These are phyloP conservation scores for Rehmannia glutinosa DNA, from an alignment of 257 asterid genomes.

Conservation along the genomic window DNA sequence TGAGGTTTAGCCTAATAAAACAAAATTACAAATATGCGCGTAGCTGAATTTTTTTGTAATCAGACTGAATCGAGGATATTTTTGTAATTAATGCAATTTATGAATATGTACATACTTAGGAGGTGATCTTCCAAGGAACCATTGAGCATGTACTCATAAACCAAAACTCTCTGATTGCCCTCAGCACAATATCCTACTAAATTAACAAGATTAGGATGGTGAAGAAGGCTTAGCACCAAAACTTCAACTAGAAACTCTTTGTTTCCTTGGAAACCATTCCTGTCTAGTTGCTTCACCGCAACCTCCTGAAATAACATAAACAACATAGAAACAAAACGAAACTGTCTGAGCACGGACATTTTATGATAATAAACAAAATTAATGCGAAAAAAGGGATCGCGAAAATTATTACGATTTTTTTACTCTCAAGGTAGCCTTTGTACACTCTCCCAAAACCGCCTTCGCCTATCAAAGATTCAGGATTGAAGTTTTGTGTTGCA, in stretches of 20 bases:
- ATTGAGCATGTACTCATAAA: conserved; percentile 46
- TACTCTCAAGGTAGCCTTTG: conserved; percentile 42
- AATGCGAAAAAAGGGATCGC: background rate
- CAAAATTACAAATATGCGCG: too few species aligned
- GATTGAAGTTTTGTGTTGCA: conserved; percentile 50
- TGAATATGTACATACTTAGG: conserved; percentile 26
- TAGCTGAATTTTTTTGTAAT: too few species aligned
- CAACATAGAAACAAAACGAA: background rate
- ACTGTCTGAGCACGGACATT: too few species aligned
- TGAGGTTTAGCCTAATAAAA: too few species aligned
- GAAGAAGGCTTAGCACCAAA: conserved; percentile 46
- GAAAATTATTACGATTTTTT: conserved; percentile 28
- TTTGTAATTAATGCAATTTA: background rate
- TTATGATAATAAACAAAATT: background rate
- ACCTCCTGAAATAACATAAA: conserved; percentile 40
- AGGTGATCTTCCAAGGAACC: conserved; percentile 66
- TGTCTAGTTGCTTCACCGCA: conserved; percentile 57
- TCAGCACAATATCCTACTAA: conserved; percentile 63
- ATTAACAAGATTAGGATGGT: conserved; percentile 52
- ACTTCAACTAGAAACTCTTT: conserved; percentile 58
- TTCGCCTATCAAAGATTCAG: conserved; percentile 49
- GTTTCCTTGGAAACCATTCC: conserved; percentile 63
- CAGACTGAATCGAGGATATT: too few species aligned
- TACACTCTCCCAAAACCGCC: conserved; percentile 89
- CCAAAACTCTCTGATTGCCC: conserved; percentile 49